Evolutionary conservation across 352 stramenopile genomes (phyloP), one percentile per base, ranked within the genome.

Genomic region (Phytophthora vignae): DNA sequence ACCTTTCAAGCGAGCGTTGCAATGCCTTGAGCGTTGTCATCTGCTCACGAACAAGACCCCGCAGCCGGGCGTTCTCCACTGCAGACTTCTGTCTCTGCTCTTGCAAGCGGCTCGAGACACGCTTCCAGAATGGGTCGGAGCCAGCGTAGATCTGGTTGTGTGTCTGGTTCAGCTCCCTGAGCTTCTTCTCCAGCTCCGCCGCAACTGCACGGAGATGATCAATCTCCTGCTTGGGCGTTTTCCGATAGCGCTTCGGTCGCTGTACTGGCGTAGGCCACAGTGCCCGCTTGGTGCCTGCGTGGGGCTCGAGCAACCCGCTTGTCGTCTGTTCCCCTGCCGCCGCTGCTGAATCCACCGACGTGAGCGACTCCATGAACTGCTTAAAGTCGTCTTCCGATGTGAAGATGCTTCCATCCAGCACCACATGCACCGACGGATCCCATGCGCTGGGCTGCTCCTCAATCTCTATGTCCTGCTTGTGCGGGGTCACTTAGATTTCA

Each of bases 201-300:
- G 77, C 76, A 8, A 83, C 67, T 3, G 64, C 66, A 27, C 78
- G 81, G 55, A 88, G 56, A 17, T 76, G 63, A 40, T 82, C 78
- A 17, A 88, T 69, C 69, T 86, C 76, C 52, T 85, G 71, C 60
- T 86, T 88, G 52, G 69, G 69, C 3, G 70, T 71, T 72, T 83
- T 86, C 14, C 48, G 55, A 44, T n/a, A 71, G 9, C 78, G 76
- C 8, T 70, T 86, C 48, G 57, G 65, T 31, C 38, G 22, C 56
- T 61, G 65, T 7, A 12, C 25, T 52, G 65, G 17, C 49, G 33
- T 50, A 5, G 56, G 21, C 3, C 25, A 14, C 19, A 17, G n/a
- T 29, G 49, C 31, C 56, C 65, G 36, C 36, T 68, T 73, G 21
- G 48, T n/a, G 7, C 40, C 52, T 5, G 64, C 52, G 12, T 27